Percentiles rank a stretch among this genome's conserved stretches.
phyloP scores from a whole-genome alignment of 352 stramenopile genomes.

The Globisporangium radiosum region DNA sequence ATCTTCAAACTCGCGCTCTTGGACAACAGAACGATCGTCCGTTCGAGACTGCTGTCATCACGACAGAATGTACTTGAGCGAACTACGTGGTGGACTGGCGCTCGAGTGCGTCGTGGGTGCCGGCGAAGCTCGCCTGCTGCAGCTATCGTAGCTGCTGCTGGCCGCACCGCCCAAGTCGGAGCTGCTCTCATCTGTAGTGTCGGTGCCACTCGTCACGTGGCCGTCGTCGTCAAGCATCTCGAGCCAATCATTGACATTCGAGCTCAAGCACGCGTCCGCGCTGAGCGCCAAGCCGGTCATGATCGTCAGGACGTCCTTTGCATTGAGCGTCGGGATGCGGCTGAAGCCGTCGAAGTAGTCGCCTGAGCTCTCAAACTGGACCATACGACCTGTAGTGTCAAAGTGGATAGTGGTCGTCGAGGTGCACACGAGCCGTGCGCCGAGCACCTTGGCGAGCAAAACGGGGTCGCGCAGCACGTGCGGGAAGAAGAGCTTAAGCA shows the following conservation, averaged over 20 bases:
- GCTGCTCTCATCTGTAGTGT: background rate
- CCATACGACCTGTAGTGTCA: background rate
- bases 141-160: background rate
- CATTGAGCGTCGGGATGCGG: background rate
- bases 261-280: background rate
- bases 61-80: background rate
- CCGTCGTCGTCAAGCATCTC: background rate
- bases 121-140: background rate
- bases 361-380: conserved; percentile 5
- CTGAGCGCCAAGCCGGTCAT: background rate
- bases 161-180: background rate
- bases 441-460: background rate
- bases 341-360: conserved; percentile 7
- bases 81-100: background rate
- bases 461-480: background rate
- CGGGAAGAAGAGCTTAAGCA: conserved; percentile 7
- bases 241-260: background rate
- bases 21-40: no score
- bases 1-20: no score
- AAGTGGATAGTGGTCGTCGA: conserved; percentile 5
- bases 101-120: no score
- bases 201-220: background rate
- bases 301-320: conserved; percentile 4
- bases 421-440: conserved; percentile 1
- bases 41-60: background rate